Percentiles rank a stretch among this genome's conserved stretches.
phyloP scores from a whole-genome alignment of 768 basidiomycete species.

The Pholiota molesta region DNA sequence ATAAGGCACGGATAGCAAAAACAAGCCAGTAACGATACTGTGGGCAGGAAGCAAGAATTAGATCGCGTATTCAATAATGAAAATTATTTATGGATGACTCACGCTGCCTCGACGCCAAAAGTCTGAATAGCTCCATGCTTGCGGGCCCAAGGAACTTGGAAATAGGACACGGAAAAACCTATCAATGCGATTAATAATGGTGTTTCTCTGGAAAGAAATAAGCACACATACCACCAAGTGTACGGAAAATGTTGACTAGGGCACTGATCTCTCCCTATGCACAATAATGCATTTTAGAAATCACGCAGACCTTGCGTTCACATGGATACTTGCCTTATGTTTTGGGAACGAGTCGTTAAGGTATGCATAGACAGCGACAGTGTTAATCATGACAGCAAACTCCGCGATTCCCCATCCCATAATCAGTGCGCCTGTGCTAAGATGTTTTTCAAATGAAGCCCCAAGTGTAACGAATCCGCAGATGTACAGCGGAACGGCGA shows the following conservation, averaged over 20 bases:
- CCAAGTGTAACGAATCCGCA: slow-evolving; percentile 64
- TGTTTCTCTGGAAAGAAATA: background rate
- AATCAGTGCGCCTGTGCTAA: slow-evolving; percentile 52
- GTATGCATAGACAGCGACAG: slow-evolving; percentile 60
- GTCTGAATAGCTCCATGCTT: slow-evolving; percentile 64
- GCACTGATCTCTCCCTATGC: slow-evolving; percentile 49
- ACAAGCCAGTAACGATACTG: slow-evolving; percentile 54
- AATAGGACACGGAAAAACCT: slow-evolving; percentile 68
- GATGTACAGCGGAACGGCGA: slow-evolving; percentile 62
- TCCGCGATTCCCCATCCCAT: slow-evolving; percentile 73
- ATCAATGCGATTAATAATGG: background rate
- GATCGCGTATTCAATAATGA: background rate
- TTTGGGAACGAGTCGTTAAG: slow-evolving; percentile 30
- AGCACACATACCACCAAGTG: slow-evolving; percentile 45
- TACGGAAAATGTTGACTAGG: slow-evolving; percentile 31
- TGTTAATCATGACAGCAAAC: slow-evolving; percentile 58
- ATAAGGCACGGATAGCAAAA: slow-evolving; percentile 52
- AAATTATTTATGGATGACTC: slow-evolving; percentile 26
- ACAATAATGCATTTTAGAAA: background rate
- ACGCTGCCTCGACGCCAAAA: slow-evolving; percentile 66
- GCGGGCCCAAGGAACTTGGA: slow-evolving; percentile 66
- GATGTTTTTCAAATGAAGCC: slow-evolving; percentile 53
- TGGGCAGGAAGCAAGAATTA: background rate
- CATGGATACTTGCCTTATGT: slow-evolving; percentile 49
- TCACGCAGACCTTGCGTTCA: slow-evolving; percentile 51